Conservation (phyloP, 352 stramenopile genomes). For the Phytopythium montanum region DNA sequence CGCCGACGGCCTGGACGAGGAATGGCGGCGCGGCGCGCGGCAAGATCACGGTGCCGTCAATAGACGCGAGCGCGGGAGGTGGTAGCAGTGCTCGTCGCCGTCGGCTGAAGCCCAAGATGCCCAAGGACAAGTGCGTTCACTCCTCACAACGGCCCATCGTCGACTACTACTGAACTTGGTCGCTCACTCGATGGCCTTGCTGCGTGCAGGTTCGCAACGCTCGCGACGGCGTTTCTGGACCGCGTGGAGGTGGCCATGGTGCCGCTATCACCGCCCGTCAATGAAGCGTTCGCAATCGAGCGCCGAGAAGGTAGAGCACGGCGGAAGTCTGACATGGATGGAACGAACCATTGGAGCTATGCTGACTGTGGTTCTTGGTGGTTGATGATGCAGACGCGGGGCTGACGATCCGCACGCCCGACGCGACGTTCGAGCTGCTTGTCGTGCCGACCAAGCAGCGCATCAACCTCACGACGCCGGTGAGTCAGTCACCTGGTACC, state of each 20-base stretch:
- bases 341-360: background rate
- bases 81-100: constrained; percentile 13
- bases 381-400: constrained; percentile 17
- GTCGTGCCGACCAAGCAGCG: constrained; percentile 59
- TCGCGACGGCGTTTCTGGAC: constrained; percentile 58
- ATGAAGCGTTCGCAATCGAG: constrained; percentile 51
- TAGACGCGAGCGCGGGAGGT: constrained; percentile 3
- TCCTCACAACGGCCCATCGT: too few species aligned
- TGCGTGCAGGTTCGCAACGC: constrained; percentile 37
- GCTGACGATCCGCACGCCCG: constrained; percentile 44
- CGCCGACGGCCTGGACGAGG: background rate
- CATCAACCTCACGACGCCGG: constrained; percentile 65
- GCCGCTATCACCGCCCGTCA: constrained; percentile 60
- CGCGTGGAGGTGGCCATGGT: constrained; percentile 53
- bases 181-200: background rate
- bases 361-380: background rate
- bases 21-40: background rate
- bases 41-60: constrained; percentile 38
- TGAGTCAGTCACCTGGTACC: constrained; percentile 7
- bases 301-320: constrained; percentile 25
- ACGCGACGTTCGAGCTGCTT: constrained; percentile 63
- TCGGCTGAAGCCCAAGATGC: constrained; percentile 44
- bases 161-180: too few species aligned
- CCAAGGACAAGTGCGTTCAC: constrained; percentile 46
- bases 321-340: background rate